phyloP scores from a whole-genome alignment of 108 stramenopile species.

The Cyclotella cryptica region DNA sequence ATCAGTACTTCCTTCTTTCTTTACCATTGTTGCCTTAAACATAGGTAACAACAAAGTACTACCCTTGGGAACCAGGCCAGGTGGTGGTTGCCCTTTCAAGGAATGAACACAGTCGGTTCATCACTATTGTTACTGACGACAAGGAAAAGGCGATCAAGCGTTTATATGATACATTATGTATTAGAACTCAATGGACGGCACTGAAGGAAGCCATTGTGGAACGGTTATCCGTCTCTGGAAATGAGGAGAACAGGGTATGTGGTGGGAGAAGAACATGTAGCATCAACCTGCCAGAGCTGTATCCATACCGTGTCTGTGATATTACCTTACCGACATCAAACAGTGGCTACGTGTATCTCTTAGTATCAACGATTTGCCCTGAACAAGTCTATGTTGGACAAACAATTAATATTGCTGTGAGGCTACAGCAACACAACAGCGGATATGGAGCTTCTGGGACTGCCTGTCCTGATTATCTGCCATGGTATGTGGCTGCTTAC shows the following conservation, averaged over 20 bases:
- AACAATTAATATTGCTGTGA: neutral
- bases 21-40: too few relatives aligned
- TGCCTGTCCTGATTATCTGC: neutral
- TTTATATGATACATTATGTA: slow-evolving; percentile 5
- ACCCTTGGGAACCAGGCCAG: slow-evolving; percentile 14
- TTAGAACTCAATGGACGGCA: slow-evolving; percentile 17
- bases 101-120: neutral
- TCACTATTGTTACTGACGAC: neutral
- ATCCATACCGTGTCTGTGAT: slow-evolving; percentile 4
- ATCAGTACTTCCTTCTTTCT: too few relatives aligned
- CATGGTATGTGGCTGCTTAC: neutral
- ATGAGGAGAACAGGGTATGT: too few relatives aligned
- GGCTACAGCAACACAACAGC: slow-evolving; percentile 1
- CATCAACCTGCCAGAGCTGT: neutral
- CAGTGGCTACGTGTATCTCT: slow-evolving; percentile 17
- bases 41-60: slow-evolving; percentile 5
- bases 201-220: neutral
- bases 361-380: neutral
- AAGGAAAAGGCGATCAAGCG: slow-evolving; percentile 3
- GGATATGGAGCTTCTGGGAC: neutral
- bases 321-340: neutral
- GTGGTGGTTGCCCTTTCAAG: slow-evolving; percentile 13
- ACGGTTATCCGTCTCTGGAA: neutral
- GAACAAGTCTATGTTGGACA: slow-evolving; percentile 12
- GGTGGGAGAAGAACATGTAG: neutral